Conservation (phyloP, 805 yeast genomes). For the Yarrowia keelungensis region DNA sequence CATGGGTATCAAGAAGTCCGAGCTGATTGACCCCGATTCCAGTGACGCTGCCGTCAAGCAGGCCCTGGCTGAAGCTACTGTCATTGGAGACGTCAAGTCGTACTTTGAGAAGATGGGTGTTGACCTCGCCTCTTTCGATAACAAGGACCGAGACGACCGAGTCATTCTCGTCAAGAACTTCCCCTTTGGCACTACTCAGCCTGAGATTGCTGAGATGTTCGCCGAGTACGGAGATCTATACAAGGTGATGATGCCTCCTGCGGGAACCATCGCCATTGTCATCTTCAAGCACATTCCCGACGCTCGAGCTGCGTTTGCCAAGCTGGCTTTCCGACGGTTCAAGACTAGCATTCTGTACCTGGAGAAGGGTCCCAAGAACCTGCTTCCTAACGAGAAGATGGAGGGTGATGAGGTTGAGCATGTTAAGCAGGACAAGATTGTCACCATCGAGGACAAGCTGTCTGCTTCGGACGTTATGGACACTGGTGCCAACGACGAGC, state of each 20-base stretch:
- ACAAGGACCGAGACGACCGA: constrained; percentile 75
- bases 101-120: constrained; percentile 87
- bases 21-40: constrained; percentile 85
- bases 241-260: constrained; percentile 90
- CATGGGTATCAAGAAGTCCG: constrained; percentile 82
- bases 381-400: constrained; percentile 59
- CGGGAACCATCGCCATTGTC: constrained; percentile 93
- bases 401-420: constrained; percentile 53
- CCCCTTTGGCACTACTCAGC: constrained; percentile 82
- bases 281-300: constrained; percentile 83
- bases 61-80: constrained; percentile 96
- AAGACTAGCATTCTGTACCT: constrained; percentile 86
- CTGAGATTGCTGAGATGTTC: constrained; percentile 84
- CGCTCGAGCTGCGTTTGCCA: constrained; percentile 89
- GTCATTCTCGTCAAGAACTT: constrained; percentile 87
- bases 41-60: constrained; percentile 92
- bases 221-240: constrained; percentile 78
- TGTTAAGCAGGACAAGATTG: constrained; percentile 43
- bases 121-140: constrained; percentile 73
- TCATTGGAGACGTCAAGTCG: constrained; percentile 85
- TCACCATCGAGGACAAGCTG: constrained; percentile 47
- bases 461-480: constrained; percentile 47
- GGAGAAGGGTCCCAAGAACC: constrained; percentile 90
- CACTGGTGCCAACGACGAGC: constrained; percentile 52
- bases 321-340: constrained; percentile 84